These are phyloP conservation scores for Blastobotrys illinoisensis DNA, from an alignment of 1,139 yeast genomes.

Conservation along the genomic window DNA sequence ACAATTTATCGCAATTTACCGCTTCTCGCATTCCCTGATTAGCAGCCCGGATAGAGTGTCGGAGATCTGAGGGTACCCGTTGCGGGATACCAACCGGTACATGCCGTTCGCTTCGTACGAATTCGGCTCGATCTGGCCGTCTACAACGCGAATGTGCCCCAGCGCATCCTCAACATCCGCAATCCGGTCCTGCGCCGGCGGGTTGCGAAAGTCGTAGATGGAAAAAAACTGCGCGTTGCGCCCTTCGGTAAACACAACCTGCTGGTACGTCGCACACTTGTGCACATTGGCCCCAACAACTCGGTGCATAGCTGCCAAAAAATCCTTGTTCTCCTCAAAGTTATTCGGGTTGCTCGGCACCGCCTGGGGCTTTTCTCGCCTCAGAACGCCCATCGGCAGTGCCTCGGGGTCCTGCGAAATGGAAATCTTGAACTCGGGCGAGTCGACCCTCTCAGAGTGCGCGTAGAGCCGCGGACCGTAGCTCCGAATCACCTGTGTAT, in stretches of 20 bases:
- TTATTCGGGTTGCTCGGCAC: constrained; percentile 7
- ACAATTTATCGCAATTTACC: too few species aligned
- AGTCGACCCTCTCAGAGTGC: background rate
- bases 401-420: constrained; percentile 19
- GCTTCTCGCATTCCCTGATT: constrained; percentile 25
- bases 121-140: constrained; percentile 44
- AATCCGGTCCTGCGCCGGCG: constrained; percentile 62
- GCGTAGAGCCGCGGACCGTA: constrained; percentile 4
- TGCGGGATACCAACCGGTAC: constrained; percentile 53
- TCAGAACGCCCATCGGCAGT: constrained; percentile 26
- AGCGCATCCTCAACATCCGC: constrained; percentile 69
- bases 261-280: constrained; percentile 52
- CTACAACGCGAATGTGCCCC: constrained; percentile 63
- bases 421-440: constrained; percentile 14
- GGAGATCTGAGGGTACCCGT: constrained; percentile 54
- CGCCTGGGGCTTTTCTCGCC: constrained; percentile 26
- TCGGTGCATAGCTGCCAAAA: constrained; percentile 29
- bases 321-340: constrained; percentile 20
- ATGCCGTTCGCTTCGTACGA: constrained; percentile 56
- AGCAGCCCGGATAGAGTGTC: constrained; percentile 49
- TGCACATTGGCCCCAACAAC: constrained; percentile 32
- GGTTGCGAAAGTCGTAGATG: constrained; percentile 62
- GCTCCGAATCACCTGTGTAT: constrained; percentile 1
- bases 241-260: constrained; percentile 56
- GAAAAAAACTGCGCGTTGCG: constrained; percentile 50